These are phyloP conservation scores for Diutina scorzettiae DNA, from an alignment of 1,139 yeast species.

Conservation along the genomic window DNA sequence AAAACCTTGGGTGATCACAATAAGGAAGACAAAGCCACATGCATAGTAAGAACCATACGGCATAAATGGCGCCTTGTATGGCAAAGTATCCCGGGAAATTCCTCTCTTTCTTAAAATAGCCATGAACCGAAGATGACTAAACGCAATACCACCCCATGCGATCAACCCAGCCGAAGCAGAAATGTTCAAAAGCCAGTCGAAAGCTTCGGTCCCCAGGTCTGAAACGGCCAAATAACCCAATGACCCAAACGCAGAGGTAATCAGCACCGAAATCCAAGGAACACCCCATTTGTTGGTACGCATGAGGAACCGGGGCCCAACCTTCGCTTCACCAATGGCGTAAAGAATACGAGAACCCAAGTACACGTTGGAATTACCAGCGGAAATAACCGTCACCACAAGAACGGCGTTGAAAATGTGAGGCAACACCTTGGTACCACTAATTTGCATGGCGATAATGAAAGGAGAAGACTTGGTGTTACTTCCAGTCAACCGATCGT, in stretches of 20 bases:
- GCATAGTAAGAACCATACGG: slow-evolving; percentile 3
- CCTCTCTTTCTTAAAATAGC: background rate
- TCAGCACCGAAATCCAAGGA: slow-evolving; percentile 33
- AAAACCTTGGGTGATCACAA: slow-evolving; percentile 3
- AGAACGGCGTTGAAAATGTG: slow-evolving; percentile 40
- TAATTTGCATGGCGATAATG: slow-evolving; percentile 39
- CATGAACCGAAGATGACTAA: slow-evolving; percentile 16
- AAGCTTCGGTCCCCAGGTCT: slow-evolving; percentile 20
- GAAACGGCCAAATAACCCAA: slow-evolving; percentile 29
- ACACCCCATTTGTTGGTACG: slow-evolving; percentile 30
- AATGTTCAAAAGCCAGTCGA: slow-evolving; percentile 22
- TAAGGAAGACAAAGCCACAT: background rate
- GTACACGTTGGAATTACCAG: slow-evolving; percentile 33
- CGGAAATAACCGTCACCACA: slow-evolving; percentile 40
- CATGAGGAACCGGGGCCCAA: slow-evolving; percentile 35
- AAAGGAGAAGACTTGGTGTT: slow-evolving; percentile 44
- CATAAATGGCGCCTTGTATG: slow-evolving; percentile 4
- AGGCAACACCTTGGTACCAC: slow-evolving; percentile 37
- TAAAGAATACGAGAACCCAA: slow-evolving; percentile 31
- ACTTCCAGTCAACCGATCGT: slow-evolving; percentile 23
- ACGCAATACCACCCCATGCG: slow-evolving; percentile 19
- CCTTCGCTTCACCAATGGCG: slow-evolving; percentile 35
- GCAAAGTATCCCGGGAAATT: slow-evolving; percentile 3
- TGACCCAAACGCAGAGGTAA: slow-evolving; percentile 17
- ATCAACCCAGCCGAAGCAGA: slow-evolving; percentile 16